phyloP scores from a whole-genome alignment of 805 yeast species.

The Osmozyma mogii region DNA sequence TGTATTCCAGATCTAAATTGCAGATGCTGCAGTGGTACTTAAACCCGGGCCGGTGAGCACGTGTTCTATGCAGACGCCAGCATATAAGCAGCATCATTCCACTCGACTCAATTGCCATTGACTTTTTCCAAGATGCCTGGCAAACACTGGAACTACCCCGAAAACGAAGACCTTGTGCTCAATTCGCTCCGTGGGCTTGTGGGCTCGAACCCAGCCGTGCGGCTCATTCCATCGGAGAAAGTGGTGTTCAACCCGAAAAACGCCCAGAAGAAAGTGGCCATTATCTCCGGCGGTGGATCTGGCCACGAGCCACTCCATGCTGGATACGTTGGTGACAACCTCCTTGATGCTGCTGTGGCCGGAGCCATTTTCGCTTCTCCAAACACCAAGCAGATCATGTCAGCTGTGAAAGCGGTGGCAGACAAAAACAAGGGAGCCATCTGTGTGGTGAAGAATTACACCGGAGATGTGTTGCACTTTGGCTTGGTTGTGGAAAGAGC shows the following conservation, averaged over 20 bases:
- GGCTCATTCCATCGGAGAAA: slow-evolving; percentile 47
- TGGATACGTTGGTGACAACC: slow-evolving; percentile 81
- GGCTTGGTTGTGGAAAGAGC: slow-evolving; percentile 89
- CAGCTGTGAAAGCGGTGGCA: slow-evolving; percentile 56
- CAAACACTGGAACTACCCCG: slow-evolving; percentile 45
- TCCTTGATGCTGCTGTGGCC: slow-evolving; percentile 79
- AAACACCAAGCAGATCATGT: slow-evolving; percentile 76
- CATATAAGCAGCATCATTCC: no score
- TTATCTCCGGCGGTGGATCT: slow-evolving; percentile 89
- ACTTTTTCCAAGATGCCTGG: slow-evolving; percentile 6
- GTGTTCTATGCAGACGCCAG: no score
- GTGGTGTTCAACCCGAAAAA: slow-evolving; percentile 42
- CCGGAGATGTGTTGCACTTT: slow-evolving; percentile 91
- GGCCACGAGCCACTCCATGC: slow-evolving; percentile 96
- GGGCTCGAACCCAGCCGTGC: slow-evolving; percentile 46
- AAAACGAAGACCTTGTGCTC: slow-evolving; percentile 37
- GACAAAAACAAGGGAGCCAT: slow-evolving; percentile 54
- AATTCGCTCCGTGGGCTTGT: slow-evolving; percentile 46
- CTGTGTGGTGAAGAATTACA: slow-evolving; percentile 81
- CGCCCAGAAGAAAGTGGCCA: slow-evolving; percentile 48
- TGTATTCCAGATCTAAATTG: no score
- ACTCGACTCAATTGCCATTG: no score
- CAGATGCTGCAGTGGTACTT: no score
- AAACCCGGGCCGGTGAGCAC: no score
- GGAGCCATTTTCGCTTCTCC: slow-evolving; percentile 95